A percentile compares a stretch with the other conserved stretches of the same genome.
phyloP scores from a whole-genome alignment of 2,329 filamentous ascomycete genomes.

The Fusarium liriodendri region DNA sequence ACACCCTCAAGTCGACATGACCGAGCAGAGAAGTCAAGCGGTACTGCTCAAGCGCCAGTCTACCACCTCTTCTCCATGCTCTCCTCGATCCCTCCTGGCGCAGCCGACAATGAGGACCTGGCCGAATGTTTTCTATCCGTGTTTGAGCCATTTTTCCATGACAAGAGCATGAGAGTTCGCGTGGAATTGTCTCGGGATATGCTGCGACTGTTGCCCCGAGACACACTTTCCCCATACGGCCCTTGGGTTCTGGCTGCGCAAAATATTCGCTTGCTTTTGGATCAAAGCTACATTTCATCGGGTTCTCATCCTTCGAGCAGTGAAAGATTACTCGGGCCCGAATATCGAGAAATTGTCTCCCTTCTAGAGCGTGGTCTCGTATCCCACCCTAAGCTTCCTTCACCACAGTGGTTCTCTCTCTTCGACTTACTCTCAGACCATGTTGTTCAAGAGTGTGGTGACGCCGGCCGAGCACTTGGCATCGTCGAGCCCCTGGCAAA shows the following conservation, averaged over 20 bases:
- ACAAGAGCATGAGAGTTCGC: conserved; percentile 57
- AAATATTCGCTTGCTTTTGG: conserved; percentile 56
- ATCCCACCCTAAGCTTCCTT: conserved; percentile 60
- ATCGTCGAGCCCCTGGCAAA: conserved; percentile 79
- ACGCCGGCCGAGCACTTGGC: conserved; percentile 72
- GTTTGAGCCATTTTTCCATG: conserved; percentile 68
- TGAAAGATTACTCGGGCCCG: conserved; percentile 67
- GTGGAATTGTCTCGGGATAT: conserved; percentile 63
- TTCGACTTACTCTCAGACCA: conserved; percentile 67
- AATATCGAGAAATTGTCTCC: conserved; percentile 76
- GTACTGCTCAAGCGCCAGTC: conserved; percentile 68
- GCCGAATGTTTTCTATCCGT: conserved; percentile 60
- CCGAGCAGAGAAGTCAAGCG: conserved; percentile 63
- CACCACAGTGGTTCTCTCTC: conserved; percentile 62
- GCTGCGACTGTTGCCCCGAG: conserved; percentile 60
- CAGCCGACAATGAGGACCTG: conserved; percentile 59
- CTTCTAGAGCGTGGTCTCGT: conserved; percentile 73
- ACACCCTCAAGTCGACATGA: conserved; percentile 74
- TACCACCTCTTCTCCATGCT: conserved; percentile 74
- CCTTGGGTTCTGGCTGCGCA: conserved; percentile 64
- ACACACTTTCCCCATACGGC: conserved; percentile 58
- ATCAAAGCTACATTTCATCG: conserved; percentile 39
- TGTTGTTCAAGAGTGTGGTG: conserved; percentile 72
- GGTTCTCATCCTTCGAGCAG: conserved; percentile 38
- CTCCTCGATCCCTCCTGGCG: conserved; percentile 59